phyloP scores from a whole-genome alignment of 2,329 filamentous ascomycete genomes.

The Fusarium nodosum region DNA sequence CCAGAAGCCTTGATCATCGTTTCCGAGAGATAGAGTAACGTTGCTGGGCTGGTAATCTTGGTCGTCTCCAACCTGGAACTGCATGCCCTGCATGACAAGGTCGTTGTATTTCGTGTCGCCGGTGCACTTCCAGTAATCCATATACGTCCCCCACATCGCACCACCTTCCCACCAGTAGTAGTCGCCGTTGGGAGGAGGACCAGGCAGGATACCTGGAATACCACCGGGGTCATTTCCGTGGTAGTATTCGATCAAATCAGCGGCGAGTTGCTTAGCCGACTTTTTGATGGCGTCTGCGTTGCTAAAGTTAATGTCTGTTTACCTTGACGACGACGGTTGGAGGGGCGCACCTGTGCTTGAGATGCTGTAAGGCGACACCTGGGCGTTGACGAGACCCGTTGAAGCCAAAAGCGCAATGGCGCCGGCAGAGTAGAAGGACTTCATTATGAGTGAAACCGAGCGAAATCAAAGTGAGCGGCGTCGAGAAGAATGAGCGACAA shows the following conservation, averaged over 20 bases:
- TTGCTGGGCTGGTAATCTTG: slow-evolving; percentile 70
- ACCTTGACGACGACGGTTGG: neutral
- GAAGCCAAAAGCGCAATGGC: slow-evolving; percentile 45
- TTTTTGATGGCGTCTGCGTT: slow-evolving; percentile 56
- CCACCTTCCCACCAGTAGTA: slow-evolving; percentile 79
- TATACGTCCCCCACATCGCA: slow-evolving; percentile 71
- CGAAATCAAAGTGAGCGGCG: slow-evolving; percentile 26
- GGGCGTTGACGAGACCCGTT: slow-evolving; percentile 41
- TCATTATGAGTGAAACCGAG: slow-evolving; percentile 39
- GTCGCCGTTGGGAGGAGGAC: slow-evolving; percentile 60
- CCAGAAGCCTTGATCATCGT: slow-evolving; percentile 78
- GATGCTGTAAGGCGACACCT: slow-evolving; percentile 45
- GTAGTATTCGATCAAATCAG: slow-evolving; percentile 63
- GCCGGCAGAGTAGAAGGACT: slow-evolving; percentile 36
- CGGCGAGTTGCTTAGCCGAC: slow-evolving; percentile 57
- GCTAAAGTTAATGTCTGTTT: slow-evolving; percentile 32
- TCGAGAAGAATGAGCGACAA: slow-evolving; percentile 10
- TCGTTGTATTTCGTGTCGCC: slow-evolving; percentile 71
- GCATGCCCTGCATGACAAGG: slow-evolving; percentile 64
- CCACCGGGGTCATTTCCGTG: slow-evolving; percentile 60
- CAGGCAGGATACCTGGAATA: slow-evolving; percentile 63
- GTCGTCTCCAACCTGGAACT: slow-evolving; percentile 66
- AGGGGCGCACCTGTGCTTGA: slow-evolving; percentile 41
- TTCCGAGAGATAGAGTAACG: slow-evolving; percentile 66
- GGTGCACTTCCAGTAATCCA: slow-evolving; percentile 75